Evolutionary conservation across 768 basidiomycete genomes (phyloP).

Genomic region (Trametes cubensis): DNA sequence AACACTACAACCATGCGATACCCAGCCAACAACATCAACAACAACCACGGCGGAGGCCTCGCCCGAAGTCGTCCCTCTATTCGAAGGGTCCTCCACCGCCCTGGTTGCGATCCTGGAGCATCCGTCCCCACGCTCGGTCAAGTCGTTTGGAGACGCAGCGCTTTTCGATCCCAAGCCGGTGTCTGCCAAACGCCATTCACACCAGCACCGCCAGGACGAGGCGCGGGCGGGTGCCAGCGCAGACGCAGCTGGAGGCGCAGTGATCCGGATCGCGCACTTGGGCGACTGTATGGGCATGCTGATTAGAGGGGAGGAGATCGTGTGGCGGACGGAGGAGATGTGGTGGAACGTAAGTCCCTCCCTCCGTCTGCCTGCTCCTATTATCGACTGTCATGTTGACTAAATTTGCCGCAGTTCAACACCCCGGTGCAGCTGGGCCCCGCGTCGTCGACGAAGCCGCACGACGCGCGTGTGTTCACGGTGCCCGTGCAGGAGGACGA

Average conservation of each 20-base stretch:
- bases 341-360: slow-evolving; percentile 80
- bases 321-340: slow-evolving; percentile 91
- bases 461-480: slow-evolving; percentile 68
- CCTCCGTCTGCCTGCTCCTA: background rate
- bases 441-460: slow-evolving; percentile 59
- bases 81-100: slow-evolving; percentile 68
- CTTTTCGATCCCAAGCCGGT: slow-evolving; percentile 23
- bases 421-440: slow-evolving; percentile 69
- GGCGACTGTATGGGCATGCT: slow-evolving; percentile 90
- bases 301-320: slow-evolving; percentile 74
- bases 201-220: slow-evolving; percentile 2
- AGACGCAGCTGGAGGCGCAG: slow-evolving; percentile 48
- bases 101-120: slow-evolving; percentile 66
- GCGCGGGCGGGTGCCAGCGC: slow-evolving; percentile 45
- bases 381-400: background rate
- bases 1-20: slow-evolving; percentile 8
- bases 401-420: slow-evolving; percentile 47
- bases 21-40: slow-evolving; percentile 31
- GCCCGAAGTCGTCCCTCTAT: slow-evolving; percentile 37
- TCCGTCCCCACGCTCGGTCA: slow-evolving; percentile 24
- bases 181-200: slow-evolving; percentile 11
- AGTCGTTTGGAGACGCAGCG: slow-evolving; percentile 7
- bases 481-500: slow-evolving; percentile 72
- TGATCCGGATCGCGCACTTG: slow-evolving; percentile 80
- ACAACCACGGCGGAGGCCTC: slow-evolving; percentile 28